Conservation (phyloP, 805 yeast genomes). For the Kodamaea jinghongensis region DNA sequence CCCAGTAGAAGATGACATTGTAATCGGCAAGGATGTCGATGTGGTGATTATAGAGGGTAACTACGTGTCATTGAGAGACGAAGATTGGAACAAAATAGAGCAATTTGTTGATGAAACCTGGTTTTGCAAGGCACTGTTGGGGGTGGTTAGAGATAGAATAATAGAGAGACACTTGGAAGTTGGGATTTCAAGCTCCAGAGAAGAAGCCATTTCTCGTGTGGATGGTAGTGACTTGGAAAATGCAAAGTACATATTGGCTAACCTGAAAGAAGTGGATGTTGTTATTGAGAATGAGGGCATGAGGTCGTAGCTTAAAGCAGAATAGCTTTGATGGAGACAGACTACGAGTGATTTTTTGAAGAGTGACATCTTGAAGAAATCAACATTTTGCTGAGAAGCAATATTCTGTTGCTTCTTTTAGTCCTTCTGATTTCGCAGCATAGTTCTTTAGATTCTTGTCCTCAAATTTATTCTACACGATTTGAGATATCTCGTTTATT, state of each 20-base stretch:
- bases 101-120: conserved; percentile 21
- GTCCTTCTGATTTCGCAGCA: no score
- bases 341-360: no score
- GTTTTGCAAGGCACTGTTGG: conserved; percentile 16
- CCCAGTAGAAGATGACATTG: conserved; percentile 22
- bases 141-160: conserved; percentile 17
- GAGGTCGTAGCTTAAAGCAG: no score
- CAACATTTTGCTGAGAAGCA: no score
- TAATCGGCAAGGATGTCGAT: conserved; percentile 15
- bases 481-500: no score
- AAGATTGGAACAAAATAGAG: conserved; percentile 19
- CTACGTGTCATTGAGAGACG: conserved; percentile 23
- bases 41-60: conserved; percentile 26
- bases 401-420: no score
- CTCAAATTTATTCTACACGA: no score
- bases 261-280: conserved; percentile 8
- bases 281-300: conserved; percentile 7
- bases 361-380: no score
- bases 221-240: conserved; percentile 62
- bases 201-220: conserved; percentile 52
- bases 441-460: no score
- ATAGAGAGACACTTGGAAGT: conserved; percentile 22
- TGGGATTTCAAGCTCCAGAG: conserved; percentile 23
- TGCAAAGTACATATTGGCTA: conserved; percentile 41
- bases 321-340: no score